These are phyloP conservation scores for Leucosporidium scottii DNA, from an alignment of 768 basidiomycete species.

Conservation along the genomic window DNA sequence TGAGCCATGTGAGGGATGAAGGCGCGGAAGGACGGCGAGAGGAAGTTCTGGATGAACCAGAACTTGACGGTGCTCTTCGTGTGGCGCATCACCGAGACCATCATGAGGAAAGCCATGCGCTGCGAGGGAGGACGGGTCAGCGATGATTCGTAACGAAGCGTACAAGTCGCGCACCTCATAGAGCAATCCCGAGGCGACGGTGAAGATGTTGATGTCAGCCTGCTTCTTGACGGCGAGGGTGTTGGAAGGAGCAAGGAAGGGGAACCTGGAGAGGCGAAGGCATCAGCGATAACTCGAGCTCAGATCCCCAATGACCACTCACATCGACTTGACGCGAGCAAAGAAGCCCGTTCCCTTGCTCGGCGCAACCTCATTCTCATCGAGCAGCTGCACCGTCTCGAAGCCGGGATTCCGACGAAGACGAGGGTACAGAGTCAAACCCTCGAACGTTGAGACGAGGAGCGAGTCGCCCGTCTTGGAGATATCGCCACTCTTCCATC, in stretches of 20 bases:
- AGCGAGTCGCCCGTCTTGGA: constrained; percentile 59
- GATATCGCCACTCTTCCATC: constrained; percentile 73
- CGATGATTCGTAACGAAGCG: background rate
- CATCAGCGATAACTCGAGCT: background rate
- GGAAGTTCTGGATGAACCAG: constrained; percentile 99
- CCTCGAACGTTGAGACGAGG: constrained; percentile 81
- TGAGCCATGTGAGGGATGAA: constrained; percentile 29
- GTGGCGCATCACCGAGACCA: constrained; percentile 86
- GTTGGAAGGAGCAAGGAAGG: constrained; percentile 19
- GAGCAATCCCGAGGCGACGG: constrained; percentile 89
- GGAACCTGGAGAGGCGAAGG: constrained; percentile 11
- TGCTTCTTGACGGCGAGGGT: constrained; percentile 35
- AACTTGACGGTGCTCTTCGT: constrained; percentile 95
- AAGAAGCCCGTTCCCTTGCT: constrained; percentile 1
- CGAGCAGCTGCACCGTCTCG: constrained; percentile 74
- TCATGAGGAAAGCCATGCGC: constrained; percentile 98
- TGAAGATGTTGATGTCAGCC: constrained; percentile 97
- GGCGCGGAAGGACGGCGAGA: constrained; percentile 80
- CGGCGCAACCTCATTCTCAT: constrained; percentile 38
- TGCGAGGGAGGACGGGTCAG: constrained; percentile 41
- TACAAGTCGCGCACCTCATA: constrained; percentile 65
- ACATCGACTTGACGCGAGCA: constrained; percentile 49
- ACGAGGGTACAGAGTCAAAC: constrained; percentile 77
- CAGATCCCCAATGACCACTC: constrained; percentile 33
- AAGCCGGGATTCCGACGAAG: constrained; percentile 63